Base-by-base conservation (phyloP, 345 rosid genomes). In the Acer yangbiense region DNA sequence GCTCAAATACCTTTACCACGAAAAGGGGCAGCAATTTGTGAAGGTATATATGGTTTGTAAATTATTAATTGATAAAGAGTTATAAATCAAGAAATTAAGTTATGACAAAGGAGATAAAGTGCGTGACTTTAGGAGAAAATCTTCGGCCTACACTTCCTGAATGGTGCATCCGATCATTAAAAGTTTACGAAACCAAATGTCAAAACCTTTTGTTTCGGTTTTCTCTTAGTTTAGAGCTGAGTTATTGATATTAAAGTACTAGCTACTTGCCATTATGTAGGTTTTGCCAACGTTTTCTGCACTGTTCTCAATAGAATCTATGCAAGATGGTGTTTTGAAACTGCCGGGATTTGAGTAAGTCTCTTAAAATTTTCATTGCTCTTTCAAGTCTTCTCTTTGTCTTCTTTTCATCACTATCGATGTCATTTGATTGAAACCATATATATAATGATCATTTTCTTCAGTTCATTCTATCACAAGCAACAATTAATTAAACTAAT, bases 271-370 rank as follows among this genome's bases (percentile, higher is more conserved):
- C 54, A 20, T 69, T 39, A 69, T 69, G 69, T 73, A 95, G 98
- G 98, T 93, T 18, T 83, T 95, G 81, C 98, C 98, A 55, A 93
- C 98, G 64, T 89, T 95, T 91, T 89, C 89, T 80, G 82, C 97
- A 18, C 76, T 93, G 4, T 82, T 89, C 18, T 63, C 90, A 0
- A 79, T 78, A 73, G 87, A 83, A 13, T 32, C 83, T 55, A 1
- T 83, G 72, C 39, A 35, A 35, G 39, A 35, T 35, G 69, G 58
- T 21, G 87, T 79, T 46, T 18, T 78, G 23, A 52, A 52, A 67
- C 76, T 91, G 13, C 97, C 94, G 0, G 92, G 97, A 13, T 81
- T 95, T 65, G 67, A 60, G 98, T 93, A 84, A 88, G 95, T 7
- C 12, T 46, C 10, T 17, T 73, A 7, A 1, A 29, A 14, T 69